Conservation (phyloP, 2,329 filamentous ascomycete species). For the Fonsecaea monophora region DNA sequence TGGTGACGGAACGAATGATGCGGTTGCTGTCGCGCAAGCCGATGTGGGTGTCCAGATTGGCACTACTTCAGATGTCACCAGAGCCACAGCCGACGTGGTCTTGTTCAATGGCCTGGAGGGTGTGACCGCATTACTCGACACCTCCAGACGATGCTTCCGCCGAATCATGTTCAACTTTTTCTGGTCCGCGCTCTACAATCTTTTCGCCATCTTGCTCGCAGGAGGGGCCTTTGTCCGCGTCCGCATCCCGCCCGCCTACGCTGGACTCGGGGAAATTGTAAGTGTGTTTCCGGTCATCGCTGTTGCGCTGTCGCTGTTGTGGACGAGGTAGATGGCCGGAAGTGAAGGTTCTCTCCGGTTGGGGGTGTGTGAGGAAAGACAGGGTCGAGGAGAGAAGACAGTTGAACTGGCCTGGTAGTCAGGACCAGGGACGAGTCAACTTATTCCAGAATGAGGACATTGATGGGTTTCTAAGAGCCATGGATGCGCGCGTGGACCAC, state of each 20-base stretch:
- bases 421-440: too few relatives aligned
- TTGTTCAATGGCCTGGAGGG: conserved; percentile 67
- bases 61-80: conserved; percentile 69
- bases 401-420: too few relatives aligned
- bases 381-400: too few relatives aligned
- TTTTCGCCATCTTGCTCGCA: conserved; percentile 70
- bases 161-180: conserved; percentile 71
- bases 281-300: conserved; percentile 74
- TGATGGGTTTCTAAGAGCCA: too few relatives aligned
- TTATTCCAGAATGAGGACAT: too few relatives aligned
- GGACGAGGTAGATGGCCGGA: conserved; percentile 34
- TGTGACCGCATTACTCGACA: conserved; percentile 64
- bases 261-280: conserved; percentile 74
- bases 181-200: conserved; percentile 75
- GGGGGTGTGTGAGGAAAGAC: too few relatives aligned
- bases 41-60: conserved; percentile 73
- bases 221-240: conserved; percentile 68
- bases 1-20: conserved; percentile 82
- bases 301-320: conserved; percentile 56
- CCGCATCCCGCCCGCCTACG: conserved; percentile 67
- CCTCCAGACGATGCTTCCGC: conserved; percentile 53
- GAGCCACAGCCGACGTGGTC: conserved; percentile 71
- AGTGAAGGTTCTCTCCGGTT: too few relatives aligned
- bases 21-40: conserved; percentile 73
- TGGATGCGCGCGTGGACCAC: too few relatives aligned